A percentile compares a stretch with the other conserved stretches of the same genome.
These are phyloP conservation scores for Neophaeococcomyces aloes DNA, from an alignment of 2,329 filamentous ascomycete genomes.

Conservation along the genomic window DNA sequence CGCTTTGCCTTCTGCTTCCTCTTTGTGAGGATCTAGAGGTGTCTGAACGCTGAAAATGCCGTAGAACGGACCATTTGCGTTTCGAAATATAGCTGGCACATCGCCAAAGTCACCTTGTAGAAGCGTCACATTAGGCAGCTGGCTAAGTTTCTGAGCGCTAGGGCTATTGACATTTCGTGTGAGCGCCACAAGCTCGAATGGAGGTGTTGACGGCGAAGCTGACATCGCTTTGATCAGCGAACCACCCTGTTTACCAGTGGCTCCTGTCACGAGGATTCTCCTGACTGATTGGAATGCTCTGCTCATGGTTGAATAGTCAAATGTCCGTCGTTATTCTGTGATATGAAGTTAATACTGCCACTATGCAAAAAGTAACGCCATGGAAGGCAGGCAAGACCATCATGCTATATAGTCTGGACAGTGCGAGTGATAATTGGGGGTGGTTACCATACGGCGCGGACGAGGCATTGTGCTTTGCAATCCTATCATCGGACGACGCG, in stretches of 20 bases:
- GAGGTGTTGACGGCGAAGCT: constrained; percentile 12
- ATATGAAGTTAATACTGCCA: no score
- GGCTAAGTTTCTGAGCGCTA: constrained; percentile 13
- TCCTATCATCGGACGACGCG: no score
- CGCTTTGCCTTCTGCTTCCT: constrained; percentile 30
- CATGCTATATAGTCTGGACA: no score
- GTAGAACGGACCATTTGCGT: constrained; percentile 11
- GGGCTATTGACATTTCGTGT: constrained; percentile 17
- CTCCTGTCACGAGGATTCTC: constrained; percentile 34
- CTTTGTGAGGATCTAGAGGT: constrained; percentile 14
- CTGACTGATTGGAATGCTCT: background rate
- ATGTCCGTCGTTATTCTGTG: no score
- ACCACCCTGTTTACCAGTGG: constrained; percentile 42
- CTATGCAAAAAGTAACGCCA: no score
- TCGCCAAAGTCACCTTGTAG: constrained; percentile 18
- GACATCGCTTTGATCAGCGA: constrained; percentile 36
- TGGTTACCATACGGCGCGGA: no score
- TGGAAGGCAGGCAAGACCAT: no score
- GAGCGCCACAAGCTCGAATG: constrained; percentile 30
- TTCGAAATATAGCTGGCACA: constrained; percentile 13
- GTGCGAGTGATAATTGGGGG: no score
- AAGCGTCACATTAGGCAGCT: constrained; percentile 13
- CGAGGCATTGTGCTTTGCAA: no score
- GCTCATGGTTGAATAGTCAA: background rate
- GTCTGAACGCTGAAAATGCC: constrained; percentile 21